Evolutionary conservation across 345 rosid species (phyloP).

Genomic region (sweet orange (Citrus sinensis)): DVS_A1.0 CM039166.1:19081501-19082000

Average conservation of each 20-base stretch:
- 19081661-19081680: too few relatives aligned
- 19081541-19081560: constrained; percentile 49
- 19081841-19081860: neutral
- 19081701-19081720: too few relatives aligned
- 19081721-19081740: neutral
- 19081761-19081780: neutral
- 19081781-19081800: neutral
- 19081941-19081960: neutral
- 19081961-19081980: neutral
- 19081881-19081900: neutral
- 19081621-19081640: constrained; percentile 17
- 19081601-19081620: constrained; percentile 55
- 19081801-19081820: neutral
- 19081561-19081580: constrained; percentile 45
- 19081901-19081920: neutral
- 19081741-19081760: neutral
- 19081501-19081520: constrained; percentile 95
- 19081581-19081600: constrained; percentile 27
- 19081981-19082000: neutral
- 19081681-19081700: too few relatives aligned
- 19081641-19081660: neutral
- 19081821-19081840: neutral
- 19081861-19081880: neutral
- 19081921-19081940: neutral
- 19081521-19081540: constrained; percentile 75